These are phyloP conservation scores for Prototheca cutis DNA, from an alignment of 163 green algal genomes.

Conservation along the genomic window DNA sequence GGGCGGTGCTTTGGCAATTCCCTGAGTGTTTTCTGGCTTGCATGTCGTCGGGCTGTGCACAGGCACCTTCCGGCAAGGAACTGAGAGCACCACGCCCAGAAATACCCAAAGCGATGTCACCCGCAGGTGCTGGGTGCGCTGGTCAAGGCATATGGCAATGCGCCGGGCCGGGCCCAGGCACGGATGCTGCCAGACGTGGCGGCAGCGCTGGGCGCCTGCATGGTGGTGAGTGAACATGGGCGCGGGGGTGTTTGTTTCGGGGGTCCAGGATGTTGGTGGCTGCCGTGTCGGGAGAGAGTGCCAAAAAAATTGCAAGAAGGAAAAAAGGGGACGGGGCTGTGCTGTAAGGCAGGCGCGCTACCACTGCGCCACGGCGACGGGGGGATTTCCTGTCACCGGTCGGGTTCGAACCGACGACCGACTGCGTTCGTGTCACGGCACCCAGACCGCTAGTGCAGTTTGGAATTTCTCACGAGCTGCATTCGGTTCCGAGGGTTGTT, in stretches of 20 bases:
- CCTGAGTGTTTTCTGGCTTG: too few species aligned
- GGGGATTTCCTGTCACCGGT: background rate
- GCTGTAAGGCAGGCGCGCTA: constrained; percentile 10
- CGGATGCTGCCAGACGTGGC: constrained; percentile 38
- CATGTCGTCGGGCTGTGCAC: too few species aligned
- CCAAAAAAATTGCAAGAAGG: background rate
- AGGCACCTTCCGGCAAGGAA: too few species aligned
- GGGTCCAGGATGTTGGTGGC: background rate
- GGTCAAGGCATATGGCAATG: constrained; percentile 31
- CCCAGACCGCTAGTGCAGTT: too few species aligned
- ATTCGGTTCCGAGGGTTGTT: too few species aligned
- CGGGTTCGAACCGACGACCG: constrained; percentile 7
- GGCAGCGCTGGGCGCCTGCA: constrained; percentile 27
- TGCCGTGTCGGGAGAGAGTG: background rate
- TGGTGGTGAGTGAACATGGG: constrained; percentile 25
- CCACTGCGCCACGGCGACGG: constrained; percentile 5
- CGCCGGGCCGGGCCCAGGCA: constrained; percentile 40
- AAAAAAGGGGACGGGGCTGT: background rate
- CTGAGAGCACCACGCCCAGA: too few species aligned
- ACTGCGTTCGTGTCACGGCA: constrained; percentile 4
- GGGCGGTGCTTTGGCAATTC: too few species aligned
- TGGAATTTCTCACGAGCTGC: too few species aligned
- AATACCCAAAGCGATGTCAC: background rate
- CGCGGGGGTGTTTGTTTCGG: background rate
- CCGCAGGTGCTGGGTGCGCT: constrained; percentile 28